Conservation (phyloP, 2,329 filamentous ascomycete species). For the Penicillium sp. region DNA sequence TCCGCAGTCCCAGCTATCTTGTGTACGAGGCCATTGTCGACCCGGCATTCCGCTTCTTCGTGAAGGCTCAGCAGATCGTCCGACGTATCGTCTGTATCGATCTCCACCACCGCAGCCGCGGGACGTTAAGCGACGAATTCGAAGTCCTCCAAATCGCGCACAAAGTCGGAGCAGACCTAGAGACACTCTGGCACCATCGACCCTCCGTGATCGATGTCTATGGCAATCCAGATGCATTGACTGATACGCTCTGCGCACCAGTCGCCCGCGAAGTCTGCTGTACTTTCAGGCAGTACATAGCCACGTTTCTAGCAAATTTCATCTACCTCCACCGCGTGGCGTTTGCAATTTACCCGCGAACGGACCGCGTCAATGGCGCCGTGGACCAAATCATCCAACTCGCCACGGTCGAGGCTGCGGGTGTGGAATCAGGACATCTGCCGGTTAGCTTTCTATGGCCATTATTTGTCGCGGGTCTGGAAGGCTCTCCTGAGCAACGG, state of each 20-base stretch:
- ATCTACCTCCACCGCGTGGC: constrained; percentile 44
- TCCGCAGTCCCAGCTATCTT: constrained; percentile 35
- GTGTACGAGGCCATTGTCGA: constrained; percentile 37
- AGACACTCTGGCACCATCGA: constrained; percentile 40
- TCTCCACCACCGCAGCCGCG: constrained; percentile 44
- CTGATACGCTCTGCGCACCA: constrained; percentile 29
- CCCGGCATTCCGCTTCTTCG: constrained; percentile 40
- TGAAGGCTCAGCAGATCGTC: constrained; percentile 39
- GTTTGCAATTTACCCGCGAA: constrained; percentile 44
- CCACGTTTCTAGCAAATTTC: constrained; percentile 42
- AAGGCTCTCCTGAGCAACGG: constrained; percentile 37
- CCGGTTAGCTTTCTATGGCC: constrained; percentile 42
- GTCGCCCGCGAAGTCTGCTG: constrained; percentile 37
- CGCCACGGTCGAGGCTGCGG: constrained; percentile 34
- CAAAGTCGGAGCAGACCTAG: constrained; percentile 41
- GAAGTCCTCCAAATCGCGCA: constrained; percentile 45
- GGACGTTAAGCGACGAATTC: constrained; percentile 43
- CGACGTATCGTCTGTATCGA: constrained; percentile 42
- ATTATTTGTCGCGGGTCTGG: constrained; percentile 40
- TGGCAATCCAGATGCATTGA: constrained; percentile 33
- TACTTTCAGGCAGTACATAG: constrained; percentile 40
- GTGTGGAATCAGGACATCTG: constrained; percentile 21
- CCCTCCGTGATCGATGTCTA: constrained; percentile 40
- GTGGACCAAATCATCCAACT: constrained; percentile 43
- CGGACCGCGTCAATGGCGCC: constrained; percentile 41